Evolutionary conservation across 1,284 basidiomycete species (phyloP).

Genomic region (Naganishia albida): DNA sequence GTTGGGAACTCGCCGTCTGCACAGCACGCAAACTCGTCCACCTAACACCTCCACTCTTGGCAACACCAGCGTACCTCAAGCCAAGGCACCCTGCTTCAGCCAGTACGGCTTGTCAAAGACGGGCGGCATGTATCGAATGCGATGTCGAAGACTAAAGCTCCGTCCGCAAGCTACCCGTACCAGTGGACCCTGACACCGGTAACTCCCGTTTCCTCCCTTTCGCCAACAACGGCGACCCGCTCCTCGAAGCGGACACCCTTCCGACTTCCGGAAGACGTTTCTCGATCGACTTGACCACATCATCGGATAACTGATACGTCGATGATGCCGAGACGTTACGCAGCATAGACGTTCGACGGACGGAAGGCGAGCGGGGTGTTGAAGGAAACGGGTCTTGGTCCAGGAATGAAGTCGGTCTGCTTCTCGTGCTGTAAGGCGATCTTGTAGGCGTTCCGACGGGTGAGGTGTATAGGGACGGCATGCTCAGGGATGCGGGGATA

Average conservation of each 20-base stretch:
- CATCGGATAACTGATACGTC: constrained; percentile 12
- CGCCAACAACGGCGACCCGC: too few species aligned
- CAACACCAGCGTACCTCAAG: too few species aligned
- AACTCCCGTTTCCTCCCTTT: too few species aligned
- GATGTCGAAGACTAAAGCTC: too few species aligned
- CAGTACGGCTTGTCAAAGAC: too few species aligned
- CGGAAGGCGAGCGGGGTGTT: background rate
- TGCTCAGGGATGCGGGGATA: constrained; percentile 5
- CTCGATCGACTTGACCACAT: background rate
- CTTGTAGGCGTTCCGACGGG: background rate
- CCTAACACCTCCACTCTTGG: too few species aligned
- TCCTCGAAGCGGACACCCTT: background rate
- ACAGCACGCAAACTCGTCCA: too few species aligned
- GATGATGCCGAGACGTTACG: constrained; percentile 22
- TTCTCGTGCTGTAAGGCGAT: background rate
- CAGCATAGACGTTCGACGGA: constrained; percentile 16
- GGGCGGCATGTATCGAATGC: too few species aligned
- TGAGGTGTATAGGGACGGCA: constrained; percentile 10
- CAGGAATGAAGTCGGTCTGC: background rate
- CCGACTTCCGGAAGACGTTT: background rate
- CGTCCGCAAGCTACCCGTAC: too few species aligned
- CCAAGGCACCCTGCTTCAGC: too few species aligned
- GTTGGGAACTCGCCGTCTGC: too few species aligned
- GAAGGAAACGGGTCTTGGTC: constrained; percentile 1
- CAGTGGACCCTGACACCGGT: too few species aligned